A percentile compares a stretch with the other conserved stretches of the same genome.
Evolutionary conservation across 2,329 filamentous ascomycete genomes (phyloP).

Genomic region (Pseudopithomyces maydicus): DNA sequence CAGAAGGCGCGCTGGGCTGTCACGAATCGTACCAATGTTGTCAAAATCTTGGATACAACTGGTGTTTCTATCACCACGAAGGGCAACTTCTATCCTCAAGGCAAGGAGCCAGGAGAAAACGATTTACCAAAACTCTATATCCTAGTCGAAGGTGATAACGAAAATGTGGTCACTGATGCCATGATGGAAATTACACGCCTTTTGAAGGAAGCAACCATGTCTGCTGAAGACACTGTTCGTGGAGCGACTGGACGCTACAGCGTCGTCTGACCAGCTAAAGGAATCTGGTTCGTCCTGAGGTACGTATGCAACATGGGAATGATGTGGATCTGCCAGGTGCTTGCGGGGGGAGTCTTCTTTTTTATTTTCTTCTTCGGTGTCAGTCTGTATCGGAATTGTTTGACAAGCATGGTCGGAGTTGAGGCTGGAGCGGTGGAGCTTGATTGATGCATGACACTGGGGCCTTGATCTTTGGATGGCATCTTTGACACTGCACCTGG

Average conservation of each 20-base stretch:
- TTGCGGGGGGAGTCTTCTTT: too few species aligned
- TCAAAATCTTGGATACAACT: conserved; percentile 94
- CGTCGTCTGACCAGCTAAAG: conserved; percentile 52
- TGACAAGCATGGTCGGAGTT: conserved; percentile 1
- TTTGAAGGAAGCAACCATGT: conserved; percentile 87
- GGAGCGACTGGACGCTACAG: conserved; percentile 84
- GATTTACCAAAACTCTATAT: conserved; percentile 96
- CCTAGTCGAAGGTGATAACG: conserved; percentile 95
- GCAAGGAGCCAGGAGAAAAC: conserved; percentile 74
- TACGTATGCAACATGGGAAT: conserved; percentile 7
- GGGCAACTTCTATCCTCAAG: conserved; percentile 83
- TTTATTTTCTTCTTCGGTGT: neutral
- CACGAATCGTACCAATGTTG: conserved; percentile 97
- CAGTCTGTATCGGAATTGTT: neutral
- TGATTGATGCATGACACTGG: neutral
- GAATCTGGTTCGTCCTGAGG: conserved; percentile 1
- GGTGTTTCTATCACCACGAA: conserved; percentile 98
- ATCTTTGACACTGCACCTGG: neutral
- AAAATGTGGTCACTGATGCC: conserved; percentile 86
- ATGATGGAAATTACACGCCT: conserved; percentile 88
- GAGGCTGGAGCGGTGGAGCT: neutral
- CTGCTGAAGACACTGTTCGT: conserved; percentile 77
- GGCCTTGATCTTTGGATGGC: neutral
- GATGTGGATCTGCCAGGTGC: neutral
- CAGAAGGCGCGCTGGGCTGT: conserved; percentile 99